These are phyloP conservation scores for Mucor velutinosus DNA, from an alignment of 371 early-diverging fungal species.

Conservation along the genomic window DNA sequence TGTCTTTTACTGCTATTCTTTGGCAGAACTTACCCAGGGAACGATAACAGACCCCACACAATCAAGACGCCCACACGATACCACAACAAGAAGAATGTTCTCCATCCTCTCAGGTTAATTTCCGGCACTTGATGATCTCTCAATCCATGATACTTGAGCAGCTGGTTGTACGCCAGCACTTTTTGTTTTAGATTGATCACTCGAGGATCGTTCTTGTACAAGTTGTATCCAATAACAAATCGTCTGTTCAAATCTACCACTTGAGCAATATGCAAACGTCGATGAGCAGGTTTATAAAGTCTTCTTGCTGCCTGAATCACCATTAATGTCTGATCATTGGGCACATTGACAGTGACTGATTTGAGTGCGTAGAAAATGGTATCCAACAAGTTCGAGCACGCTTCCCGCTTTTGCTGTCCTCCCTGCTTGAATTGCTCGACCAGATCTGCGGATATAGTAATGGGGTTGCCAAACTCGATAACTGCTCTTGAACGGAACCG, in stretches of 20 bases:
- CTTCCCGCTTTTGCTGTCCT: constrained; percentile 81
- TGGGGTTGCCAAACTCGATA: constrained; percentile 94
- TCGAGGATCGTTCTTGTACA: constrained; percentile 80
- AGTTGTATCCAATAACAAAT: constrained; percentile 86
- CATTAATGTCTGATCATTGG: constrained; percentile 93
- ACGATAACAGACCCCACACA: constrained; percentile 72
- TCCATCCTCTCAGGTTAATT: constrained; percentile 66
- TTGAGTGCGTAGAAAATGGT: constrained; percentile 78
- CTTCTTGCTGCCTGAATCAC: constrained; percentile 94
- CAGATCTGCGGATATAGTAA: constrained; percentile 74
- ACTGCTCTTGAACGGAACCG: constrained; percentile 96
- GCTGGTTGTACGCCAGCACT: constrained; percentile 85
- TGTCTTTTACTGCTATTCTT: neutral
- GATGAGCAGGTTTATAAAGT: constrained; percentile 88
- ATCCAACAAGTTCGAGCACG: constrained; percentile 80
- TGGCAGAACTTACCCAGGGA: constrained; percentile 75
- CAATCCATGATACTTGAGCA: constrained; percentile 89
- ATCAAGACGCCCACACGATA: constrained; percentile 68
- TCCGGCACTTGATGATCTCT: constrained; percentile 95
- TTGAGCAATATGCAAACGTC: constrained; percentile 80
- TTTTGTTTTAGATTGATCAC: constrained; percentile 73
- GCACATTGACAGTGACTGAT: constrained; percentile 89
- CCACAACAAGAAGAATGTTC: constrained; percentile 73
- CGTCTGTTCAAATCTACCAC: constrained; percentile 90
- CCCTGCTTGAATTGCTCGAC: constrained; percentile 86